These are phyloP conservation scores for Heterobasidion occidentale DNA, from an alignment of 1,284 basidiomycete genomes.

Conservation along the genomic window DNA sequence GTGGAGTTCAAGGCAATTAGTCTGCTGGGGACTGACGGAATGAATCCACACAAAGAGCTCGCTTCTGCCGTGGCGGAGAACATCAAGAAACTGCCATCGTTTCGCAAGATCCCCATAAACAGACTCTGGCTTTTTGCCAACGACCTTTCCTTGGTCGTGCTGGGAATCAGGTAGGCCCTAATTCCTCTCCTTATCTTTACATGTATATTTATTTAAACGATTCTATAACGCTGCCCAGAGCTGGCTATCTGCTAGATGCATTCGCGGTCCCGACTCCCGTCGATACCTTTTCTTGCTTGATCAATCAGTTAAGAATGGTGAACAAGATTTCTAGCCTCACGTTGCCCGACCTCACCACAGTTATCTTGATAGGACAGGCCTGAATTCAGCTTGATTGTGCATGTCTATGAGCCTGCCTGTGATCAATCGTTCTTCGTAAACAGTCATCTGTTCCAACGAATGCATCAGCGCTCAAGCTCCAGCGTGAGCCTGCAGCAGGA, in stretches of 20 bases:
- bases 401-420: slow-evolving; percentile 31
- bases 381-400: slow-evolving; percentile 26
- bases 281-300: slow-evolving; percentile 11
- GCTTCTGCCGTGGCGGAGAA: neutral
- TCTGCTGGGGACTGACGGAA: no score
- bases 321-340: neutral
- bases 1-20: no score
- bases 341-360: no score
- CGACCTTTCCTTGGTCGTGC: slow-evolving; percentile 10
- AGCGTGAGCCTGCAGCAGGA: neutral
- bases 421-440: slow-evolving; percentile 43
- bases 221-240: slow-evolving; percentile 14
- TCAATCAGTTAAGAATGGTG: neutral
- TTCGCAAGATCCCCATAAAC: slow-evolving; percentile 4
- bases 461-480: neutral
- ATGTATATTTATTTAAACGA: no score
- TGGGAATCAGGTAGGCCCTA: slow-evolving; percentile 9
- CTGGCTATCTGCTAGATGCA: slow-evolving; percentile 34
- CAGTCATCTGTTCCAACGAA: slow-evolving; percentile 10
- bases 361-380: slow-evolving; percentile 6
- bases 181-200: neutral
- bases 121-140: slow-evolving; percentile 6
- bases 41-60: neutral
- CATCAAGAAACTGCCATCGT: neutral
- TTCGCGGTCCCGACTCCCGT: slow-evolving; percentile 19